A percentile compares a stretch with the other conserved stretches of the same genome.
These are phyloP conservation scores for Psidium friedrichsthalianum DNA, from an alignment of 345 rosid genomes.

Conservation along the genomic window DNA sequence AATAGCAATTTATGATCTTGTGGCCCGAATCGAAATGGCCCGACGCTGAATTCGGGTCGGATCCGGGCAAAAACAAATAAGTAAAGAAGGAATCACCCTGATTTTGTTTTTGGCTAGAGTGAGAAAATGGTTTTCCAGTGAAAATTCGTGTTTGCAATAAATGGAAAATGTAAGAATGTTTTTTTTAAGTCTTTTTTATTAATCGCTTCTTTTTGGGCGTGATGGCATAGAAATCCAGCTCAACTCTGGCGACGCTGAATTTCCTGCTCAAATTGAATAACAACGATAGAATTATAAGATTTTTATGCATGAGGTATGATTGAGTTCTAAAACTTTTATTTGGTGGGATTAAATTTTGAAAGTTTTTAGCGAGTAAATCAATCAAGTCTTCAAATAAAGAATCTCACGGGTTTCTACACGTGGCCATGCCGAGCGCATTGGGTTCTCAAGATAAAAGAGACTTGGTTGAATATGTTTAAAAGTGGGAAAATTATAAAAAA, in stretches of 20 bases:
- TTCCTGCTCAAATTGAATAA: background rate
- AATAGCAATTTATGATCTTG: background rate
- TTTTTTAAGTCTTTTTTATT: no score
- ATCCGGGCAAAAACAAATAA: background rate
- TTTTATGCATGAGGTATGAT: background rate
- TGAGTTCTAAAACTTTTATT: background rate
- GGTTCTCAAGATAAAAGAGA: no score
- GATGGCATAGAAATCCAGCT: background rate
- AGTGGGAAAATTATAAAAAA: no score
- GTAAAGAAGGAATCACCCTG: background rate
- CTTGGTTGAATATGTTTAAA: no score
- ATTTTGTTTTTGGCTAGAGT: background rate
- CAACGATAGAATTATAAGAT: background rate
- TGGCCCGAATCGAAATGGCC: background rate
- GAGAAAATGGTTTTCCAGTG: background rate
- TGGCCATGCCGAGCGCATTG: no score
- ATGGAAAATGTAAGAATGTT: background rate
- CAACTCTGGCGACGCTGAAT: background rate
- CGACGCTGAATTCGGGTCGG: background rate
- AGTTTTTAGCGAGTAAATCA: background rate
- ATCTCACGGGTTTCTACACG: background rate
- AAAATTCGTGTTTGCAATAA: background rate
- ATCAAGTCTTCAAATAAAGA: background rate
- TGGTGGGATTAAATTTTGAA: background rate
- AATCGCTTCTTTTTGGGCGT: no score